These are phyloP conservation scores for Penicillium digitatum DNA, from an alignment of 2,329 filamentous ascomycete genomes.

Conservation along the genomic window DNA sequence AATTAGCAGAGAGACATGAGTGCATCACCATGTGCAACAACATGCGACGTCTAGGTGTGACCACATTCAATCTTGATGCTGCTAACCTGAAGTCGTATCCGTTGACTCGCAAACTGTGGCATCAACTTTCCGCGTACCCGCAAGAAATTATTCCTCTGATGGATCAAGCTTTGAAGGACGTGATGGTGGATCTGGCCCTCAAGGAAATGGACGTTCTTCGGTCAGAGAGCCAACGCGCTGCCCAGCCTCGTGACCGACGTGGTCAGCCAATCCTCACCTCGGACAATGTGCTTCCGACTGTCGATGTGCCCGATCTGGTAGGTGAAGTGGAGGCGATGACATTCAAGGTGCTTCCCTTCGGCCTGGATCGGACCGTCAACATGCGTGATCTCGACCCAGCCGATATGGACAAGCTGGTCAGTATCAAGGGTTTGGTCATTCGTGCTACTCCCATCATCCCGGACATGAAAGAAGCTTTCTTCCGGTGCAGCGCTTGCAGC, in stretches of 20 bases:
- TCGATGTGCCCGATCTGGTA: constrained; percentile 63
- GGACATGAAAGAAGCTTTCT: constrained; percentile 98
- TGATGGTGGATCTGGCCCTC: constrained; percentile 84
- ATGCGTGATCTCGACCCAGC: constrained; percentile 90
- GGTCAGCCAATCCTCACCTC: constrained; percentile 25
- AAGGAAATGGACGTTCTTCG: constrained; percentile 70
- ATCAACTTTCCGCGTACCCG: constrained; percentile 89
- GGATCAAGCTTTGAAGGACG: constrained; percentile 90
- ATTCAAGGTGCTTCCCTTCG: constrained; percentile 86
- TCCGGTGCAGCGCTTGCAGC: constrained; percentile 89
- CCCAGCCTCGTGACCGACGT: constrained; percentile 18
- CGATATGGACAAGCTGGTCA: constrained; percentile 93
- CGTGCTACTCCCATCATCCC: constrained; percentile 93
- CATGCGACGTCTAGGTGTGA: constrained; percentile 83
- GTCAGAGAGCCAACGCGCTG: constrained; percentile 47
- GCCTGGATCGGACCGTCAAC: constrained; percentile 80
- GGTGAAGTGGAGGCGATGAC: constrained; percentile 73
- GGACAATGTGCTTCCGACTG: constrained; percentile 13
- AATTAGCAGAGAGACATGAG: constrained; percentile 71
- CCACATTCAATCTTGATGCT: constrained; percentile 81
- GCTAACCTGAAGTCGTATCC: constrained; percentile 90
- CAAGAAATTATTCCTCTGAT: constrained; percentile 95
- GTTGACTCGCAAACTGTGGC: constrained; percentile 87
- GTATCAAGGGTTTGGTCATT: constrained; percentile 93
- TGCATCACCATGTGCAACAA: constrained; percentile 83